These are phyloP conservation scores for Myxozyma kluyveri DNA, from an alignment of 805 yeast species.

Conservation along the genomic window DNA sequence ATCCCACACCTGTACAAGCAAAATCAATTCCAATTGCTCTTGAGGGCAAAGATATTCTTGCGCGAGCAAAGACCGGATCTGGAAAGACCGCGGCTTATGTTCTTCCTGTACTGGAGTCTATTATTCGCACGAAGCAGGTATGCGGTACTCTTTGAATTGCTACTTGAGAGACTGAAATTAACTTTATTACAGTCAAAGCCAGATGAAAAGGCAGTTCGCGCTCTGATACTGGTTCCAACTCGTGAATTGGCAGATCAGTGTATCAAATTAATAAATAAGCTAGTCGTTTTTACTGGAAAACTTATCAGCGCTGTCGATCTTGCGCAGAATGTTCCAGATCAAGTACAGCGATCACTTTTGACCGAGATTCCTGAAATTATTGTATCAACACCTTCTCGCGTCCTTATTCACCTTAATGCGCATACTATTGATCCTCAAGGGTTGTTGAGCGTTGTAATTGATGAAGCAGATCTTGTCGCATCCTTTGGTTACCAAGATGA, in stretches of 20 bases:
- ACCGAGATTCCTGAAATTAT: conserved; percentile 75
- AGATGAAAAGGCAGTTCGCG: conserved; percentile 42
- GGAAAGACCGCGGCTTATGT: conserved; percentile 93
- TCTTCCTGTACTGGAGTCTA: conserved; percentile 79
- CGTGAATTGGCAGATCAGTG: conserved; percentile 90
- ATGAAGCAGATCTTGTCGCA: conserved; percentile 88
- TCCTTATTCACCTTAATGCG: conserved; percentile 49
- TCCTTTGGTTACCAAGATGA: conserved; percentile 92
- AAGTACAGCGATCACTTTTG: conserved; percentile 68
- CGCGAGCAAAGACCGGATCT: conserved; percentile 92
- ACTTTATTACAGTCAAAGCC: conserved; percentile 11
- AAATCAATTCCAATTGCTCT: conserved; percentile 89
- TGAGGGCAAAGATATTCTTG: conserved; percentile 87
- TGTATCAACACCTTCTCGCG: conserved; percentile 82
- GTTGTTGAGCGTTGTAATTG: conserved; percentile 75
- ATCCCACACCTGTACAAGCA: conserved; percentile 88
- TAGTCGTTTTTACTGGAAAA: conserved; percentile 69
- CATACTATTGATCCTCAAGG: conserved; percentile 49
- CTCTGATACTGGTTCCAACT: conserved; percentile 86
- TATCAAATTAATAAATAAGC: conserved; percentile 60
- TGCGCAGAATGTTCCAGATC: conserved; percentile 61
- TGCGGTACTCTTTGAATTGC: neutral
- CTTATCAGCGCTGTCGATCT: conserved; percentile 64
- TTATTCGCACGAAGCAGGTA: conserved; percentile 44
- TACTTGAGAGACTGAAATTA: neutral